phyloP scores from a whole-genome alignment of 805 yeast species.

The Ogataea minuta region DNA sequence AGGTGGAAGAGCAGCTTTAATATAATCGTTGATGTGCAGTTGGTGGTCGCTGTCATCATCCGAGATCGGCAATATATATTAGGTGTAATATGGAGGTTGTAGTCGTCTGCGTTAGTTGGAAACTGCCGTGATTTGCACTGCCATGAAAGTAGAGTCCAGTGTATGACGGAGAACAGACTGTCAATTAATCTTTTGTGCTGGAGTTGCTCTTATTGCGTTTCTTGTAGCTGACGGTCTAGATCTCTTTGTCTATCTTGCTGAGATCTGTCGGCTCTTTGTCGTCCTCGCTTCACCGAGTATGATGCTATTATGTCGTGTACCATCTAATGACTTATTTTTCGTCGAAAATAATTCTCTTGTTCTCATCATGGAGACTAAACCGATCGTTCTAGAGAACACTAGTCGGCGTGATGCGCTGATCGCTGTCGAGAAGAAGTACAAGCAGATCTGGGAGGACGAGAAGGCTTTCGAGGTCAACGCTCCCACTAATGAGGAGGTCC shows the following conservation, averaged over 20 bases:
- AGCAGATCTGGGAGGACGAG: constrained; percentile 82
- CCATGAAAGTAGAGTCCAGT: background rate
- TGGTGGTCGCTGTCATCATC: no score
- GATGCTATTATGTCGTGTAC: constrained; percentile 5
- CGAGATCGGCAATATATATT: no score
- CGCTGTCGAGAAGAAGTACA: constrained; percentile 85
- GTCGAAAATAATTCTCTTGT: constrained; percentile 12
- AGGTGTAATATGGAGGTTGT: no score
- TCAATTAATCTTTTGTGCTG: no score
- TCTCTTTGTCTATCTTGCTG: no score
- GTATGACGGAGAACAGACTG: background rate
- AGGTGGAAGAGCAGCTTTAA: constrained; percentile 11
- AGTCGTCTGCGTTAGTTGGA: no score
- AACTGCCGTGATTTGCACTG: background rate
- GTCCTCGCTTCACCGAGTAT: background rate
- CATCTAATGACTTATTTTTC: constrained; percentile 6
- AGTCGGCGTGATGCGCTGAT: constrained; percentile 92
- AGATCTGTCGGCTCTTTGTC: no score
- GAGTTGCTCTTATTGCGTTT: no score
- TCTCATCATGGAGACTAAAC: constrained; percentile 27
- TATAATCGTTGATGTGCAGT: constrained; percentile 2
- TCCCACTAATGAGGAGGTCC: constrained; percentile 67
- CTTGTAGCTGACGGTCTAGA: no score
- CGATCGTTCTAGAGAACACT: constrained; percentile 54
- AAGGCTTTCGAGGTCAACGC: constrained; percentile 86